Base-by-base conservation (phyloP, 78 protist genomes). In the Chrysochromulina parva region DNA sequence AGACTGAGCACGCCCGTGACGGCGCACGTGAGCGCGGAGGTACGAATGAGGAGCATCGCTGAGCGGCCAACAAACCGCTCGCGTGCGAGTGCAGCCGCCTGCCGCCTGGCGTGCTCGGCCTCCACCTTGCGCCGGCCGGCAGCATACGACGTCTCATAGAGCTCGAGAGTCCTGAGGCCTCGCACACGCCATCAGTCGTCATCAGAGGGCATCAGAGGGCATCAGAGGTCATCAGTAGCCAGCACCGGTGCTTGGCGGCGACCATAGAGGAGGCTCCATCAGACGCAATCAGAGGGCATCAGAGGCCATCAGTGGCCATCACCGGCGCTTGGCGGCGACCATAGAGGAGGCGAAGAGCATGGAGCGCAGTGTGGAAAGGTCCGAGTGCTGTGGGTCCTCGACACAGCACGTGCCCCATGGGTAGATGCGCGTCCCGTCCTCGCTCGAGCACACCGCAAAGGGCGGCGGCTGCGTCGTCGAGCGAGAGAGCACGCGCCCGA, bases 341-440 rank as follows among this genome's bases (percentile, higher is more conserved):
- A 74, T 74, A 19, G 82, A 74, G 50, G 26, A 7, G 24, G 82
- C 82, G 55, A 74, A 74, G 57, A 76, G 58, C 85, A 76, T 52
- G 28, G 57, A 2, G 26, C 85, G 55, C 48, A 76, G 28, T 38
- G 1, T 2, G 20, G 85, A 48, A 28, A 76, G 85, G 58, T 76
- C 85, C 22, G 85, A 76, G 58, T 76, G 85, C 13, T 26, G 1
- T 47, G 85, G 60, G 85, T 76, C 85, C 59, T 76, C 85, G 13
- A 7, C 57, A 13, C 11, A 16, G 59, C 59, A 48, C 85, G 11
- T 14, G 59, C 85, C 85, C 85, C 85, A 76, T 28, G 85, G 85
- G 85, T 76, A 76, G 47, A 52, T 59, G 58, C 85, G 85, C 17
- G 55, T 52, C 19, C 85, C 85, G 38, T 48, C 57, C 59, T 76